Percentiles rank a stretch among this genome's conserved stretches.
Conservation (phyloP, 202 grass and related monocot species). For the Schoenoplectus tabernaemontani region DNA sequence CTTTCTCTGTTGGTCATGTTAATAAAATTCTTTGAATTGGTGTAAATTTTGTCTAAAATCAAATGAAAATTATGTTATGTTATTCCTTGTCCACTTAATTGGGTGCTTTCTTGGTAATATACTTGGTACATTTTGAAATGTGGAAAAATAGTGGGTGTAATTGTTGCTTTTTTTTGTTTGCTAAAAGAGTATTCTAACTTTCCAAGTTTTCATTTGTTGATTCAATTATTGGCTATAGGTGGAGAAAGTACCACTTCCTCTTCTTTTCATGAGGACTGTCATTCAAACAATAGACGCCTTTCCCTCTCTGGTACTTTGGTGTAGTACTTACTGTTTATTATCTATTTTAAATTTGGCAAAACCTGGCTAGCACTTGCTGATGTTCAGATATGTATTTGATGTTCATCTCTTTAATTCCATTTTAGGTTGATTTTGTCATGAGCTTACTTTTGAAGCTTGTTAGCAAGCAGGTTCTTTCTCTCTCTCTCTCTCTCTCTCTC, state of each 20-base stretch:
- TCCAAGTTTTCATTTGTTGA: slow-evolving; percentile 11
- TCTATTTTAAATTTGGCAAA: slow-evolving; percentile 19
- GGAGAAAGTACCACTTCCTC: slow-evolving; percentile 79
- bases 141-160: background rate
- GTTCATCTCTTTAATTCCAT: slow-evolving; percentile 18
- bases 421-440: slow-evolving; percentile 99
- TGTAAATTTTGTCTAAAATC: background rate
- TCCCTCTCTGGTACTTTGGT: slow-evolving; percentile 67
- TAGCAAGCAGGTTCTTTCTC: slow-evolving; percentile 55
- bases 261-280: slow-evolving; percentile 97
- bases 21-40: background rate
- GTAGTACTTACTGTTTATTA: slow-evolving; percentile 15
- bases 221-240: slow-evolving; percentile 46
- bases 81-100: slow-evolving; percentile 1
- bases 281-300: slow-evolving; percentile 99
- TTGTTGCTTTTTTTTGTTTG: background rate
- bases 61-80: background rate
- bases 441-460: slow-evolving; percentile 82
- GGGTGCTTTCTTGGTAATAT: background rate
- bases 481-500: slow-evolving; percentile 4
- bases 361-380: background rate
- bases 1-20: background rate
- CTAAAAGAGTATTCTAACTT: background rate
- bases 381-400: slow-evolving; percentile 11
- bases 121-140: background rate